A percentile compares a stretch with the other conserved stretches of the same genome.
These are phyloP conservation scores for Penicillium atrosanguineum DNA, from an alignment of 495 filamentous ascomycete genomes.

Conservation along the genomic window DNA sequence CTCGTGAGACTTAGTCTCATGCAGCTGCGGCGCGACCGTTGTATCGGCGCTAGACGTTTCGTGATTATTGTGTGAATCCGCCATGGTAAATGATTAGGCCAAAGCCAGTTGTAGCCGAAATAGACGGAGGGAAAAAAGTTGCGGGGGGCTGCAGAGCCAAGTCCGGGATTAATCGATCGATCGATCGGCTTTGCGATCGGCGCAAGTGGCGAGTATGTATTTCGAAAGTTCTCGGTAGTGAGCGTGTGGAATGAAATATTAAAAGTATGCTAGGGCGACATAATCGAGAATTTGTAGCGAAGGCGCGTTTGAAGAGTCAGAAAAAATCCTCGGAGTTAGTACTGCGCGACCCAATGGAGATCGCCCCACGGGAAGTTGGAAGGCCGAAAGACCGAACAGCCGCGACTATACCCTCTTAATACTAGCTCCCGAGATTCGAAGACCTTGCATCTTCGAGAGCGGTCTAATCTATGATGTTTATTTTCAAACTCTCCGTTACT, in stretches of 20 bases:
- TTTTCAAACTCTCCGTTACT: not conserved
- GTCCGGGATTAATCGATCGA: conserved; percentile 10
- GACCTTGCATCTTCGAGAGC: not conserved
- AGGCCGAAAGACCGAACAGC: conserved; percentile 10
- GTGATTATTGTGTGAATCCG: conserved; percentile 5
- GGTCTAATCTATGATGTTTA: not conserved
- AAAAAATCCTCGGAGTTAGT: conserved; percentile 6
- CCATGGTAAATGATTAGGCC: conserved; percentile 5
- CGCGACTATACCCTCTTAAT: too few relatives aligned
- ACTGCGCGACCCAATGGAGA: not conserved
- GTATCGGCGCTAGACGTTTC: conserved; percentile 23
- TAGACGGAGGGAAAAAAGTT: conserved; percentile 2
- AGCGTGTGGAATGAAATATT: not conserved
- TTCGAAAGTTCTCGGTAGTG: not conserved
- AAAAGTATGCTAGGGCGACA: not conserved
- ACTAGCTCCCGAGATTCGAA: too few relatives aligned
- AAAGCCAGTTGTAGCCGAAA: not conserved
- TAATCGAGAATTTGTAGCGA: not conserved
- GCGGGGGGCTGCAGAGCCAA: conserved; percentile 3
- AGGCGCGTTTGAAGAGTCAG: conserved; percentile 3
- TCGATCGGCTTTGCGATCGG: conserved; percentile 3
- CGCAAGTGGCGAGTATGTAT: not conserved
- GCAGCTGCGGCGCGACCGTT: conserved; percentile 2
- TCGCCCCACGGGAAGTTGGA: conserved; percentile 5
- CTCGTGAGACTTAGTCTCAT: conserved; percentile 13